A percentile compares a stretch with the other conserved stretches of the same genome.
Evolutionary conservation across 805 yeast species (phyloP).

Genomic region (Wickerhamiella galacta): DNA sequence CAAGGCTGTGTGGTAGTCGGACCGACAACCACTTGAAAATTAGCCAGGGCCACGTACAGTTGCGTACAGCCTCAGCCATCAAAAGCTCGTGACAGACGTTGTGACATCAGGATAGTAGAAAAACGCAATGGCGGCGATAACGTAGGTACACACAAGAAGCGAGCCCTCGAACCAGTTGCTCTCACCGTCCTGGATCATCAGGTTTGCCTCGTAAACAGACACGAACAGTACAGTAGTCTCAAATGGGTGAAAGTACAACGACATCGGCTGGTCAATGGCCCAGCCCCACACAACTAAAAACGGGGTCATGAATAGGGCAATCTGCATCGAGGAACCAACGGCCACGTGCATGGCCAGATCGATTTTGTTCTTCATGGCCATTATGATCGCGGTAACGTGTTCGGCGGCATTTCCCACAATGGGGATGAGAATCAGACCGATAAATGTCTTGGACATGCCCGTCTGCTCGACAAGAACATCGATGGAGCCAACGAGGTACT

Average conservation of each 20-base stretch:
- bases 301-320: constrained; percentile 89
- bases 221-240: constrained; percentile 88
- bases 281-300: constrained; percentile 91
- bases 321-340: constrained; percentile 87
- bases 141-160: constrained; percentile 73
- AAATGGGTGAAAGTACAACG: constrained; percentile 75
- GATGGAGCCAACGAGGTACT: constrained; percentile 81
- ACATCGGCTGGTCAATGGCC: constrained; percentile 81
- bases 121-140: constrained; percentile 79
- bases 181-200: constrained; percentile 82
- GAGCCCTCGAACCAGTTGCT: constrained; percentile 96
- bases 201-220: constrained; percentile 74
- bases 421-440: constrained; percentile 85
- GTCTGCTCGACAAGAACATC: constrained; percentile 72
- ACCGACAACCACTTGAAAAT: no score
- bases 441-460: constrained; percentile 85
- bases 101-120: constrained; percentile 50
- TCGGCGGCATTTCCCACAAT: constrained; percentile 98
- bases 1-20: no score
- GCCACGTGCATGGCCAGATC: constrained; percentile 96
- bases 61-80: no score
- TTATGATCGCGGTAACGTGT: constrained; percentile 91
- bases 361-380: constrained; percentile 89
- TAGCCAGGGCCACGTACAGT: no score
- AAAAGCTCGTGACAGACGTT: no score